A percentile compares a stretch with the other conserved stretches of the same genome.
phyloP scores from a whole-genome alignment of 805 yeast species.

The Lipomyces japonicus region DNA sequence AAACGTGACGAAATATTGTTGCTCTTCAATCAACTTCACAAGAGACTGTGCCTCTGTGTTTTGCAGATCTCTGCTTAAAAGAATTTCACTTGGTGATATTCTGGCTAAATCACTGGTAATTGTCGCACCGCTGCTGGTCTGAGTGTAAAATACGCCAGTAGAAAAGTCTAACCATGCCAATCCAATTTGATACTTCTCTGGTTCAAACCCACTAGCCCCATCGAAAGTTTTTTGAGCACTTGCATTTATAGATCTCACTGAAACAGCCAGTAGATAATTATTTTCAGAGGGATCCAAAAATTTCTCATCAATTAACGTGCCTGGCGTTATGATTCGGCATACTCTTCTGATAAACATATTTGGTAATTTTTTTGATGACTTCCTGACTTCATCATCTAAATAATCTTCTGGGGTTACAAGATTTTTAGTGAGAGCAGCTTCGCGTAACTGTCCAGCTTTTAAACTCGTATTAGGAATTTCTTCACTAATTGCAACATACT shows the following conservation, averaged over 20 bases:
- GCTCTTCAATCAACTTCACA: constrained; percentile 16
- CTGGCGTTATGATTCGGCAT: constrained; percentile 81
- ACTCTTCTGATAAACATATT: constrained; percentile 59
- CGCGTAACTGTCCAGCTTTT: constrained; percentile 18
- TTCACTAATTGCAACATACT: constrained; percentile 79
- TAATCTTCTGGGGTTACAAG: constrained; percentile 25
- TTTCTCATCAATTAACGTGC: constrained; percentile 84
- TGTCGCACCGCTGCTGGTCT: constrained; percentile 56
- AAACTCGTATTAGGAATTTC: constrained; percentile 43
- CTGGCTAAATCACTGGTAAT: constrained; percentile 70
- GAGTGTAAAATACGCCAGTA: constrained; percentile 72
- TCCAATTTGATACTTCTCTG: constrained; percentile 47
- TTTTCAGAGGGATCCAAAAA: constrained; percentile 69
- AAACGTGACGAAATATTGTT: constrained; percentile 44
- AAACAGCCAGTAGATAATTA: constrained; percentile 63
- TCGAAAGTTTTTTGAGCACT: too few species aligned
- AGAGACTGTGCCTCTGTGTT: constrained; percentile 5
- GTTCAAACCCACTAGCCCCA: constrained; percentile 41
- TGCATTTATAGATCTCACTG: constrained; percentile 24
- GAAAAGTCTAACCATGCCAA: constrained; percentile 87
- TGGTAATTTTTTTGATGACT: constrained; percentile 1
- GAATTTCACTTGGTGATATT: constrained; percentile 74
- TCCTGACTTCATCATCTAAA: constrained; percentile 26
- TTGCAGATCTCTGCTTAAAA: constrained; percentile 40
- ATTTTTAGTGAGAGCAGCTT: constrained; percentile 11